Conservation (phyloP, 1,284 basidiomycete genomes). For the Boletus sp. region DNA sequence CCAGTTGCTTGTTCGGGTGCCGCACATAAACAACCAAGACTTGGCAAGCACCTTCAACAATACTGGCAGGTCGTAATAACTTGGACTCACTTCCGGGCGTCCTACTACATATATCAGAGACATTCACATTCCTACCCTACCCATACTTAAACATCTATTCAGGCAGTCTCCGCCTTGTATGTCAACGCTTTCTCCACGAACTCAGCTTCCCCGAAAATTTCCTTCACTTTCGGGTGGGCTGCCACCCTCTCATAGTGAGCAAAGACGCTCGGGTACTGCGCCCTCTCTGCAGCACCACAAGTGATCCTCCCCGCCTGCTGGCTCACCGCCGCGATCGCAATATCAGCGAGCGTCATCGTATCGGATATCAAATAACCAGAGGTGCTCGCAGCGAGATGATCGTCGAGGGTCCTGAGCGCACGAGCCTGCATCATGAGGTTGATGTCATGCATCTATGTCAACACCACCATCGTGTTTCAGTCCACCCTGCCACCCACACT, state of each 20-base stretch:
- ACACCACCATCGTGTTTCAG: neutral
- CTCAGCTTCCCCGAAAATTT: slow-evolving; percentile 36
- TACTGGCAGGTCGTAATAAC: too few relatives aligned
- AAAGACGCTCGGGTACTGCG: slow-evolving; percentile 48
- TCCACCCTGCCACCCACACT: neutral
- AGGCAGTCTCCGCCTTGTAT: slow-evolving; percentile 12
- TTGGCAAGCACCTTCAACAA: neutral
- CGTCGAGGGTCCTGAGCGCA: slow-evolving; percentile 42
- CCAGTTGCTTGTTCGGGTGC: neutral
- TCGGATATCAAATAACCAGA: slow-evolving; percentile 52
- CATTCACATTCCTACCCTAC: neutral
- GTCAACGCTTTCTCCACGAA: slow-evolving; percentile 19
- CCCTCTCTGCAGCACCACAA: slow-evolving; percentile 41
- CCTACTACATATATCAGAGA: too few relatives aligned
- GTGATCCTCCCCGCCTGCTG: slow-evolving; percentile 31
- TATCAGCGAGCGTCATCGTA: slow-evolving; percentile 58
- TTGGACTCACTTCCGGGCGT: too few relatives aligned
- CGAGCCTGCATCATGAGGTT: slow-evolving; percentile 25
- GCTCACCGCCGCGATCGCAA: slow-evolving; percentile 45
- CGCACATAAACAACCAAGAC: slow-evolving; percentile 14
- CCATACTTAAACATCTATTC: neutral
- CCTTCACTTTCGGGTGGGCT: slow-evolving; percentile 45
- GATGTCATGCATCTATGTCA: slow-evolving; percentile 27
- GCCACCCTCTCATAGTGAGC: slow-evolving; percentile 50
- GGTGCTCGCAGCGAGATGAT: slow-evolving; percentile 46